Evolutionary conservation across 192 early-diverging fungal species (phyloP).

Genomic region (Paraglomus occultum): DNA sequence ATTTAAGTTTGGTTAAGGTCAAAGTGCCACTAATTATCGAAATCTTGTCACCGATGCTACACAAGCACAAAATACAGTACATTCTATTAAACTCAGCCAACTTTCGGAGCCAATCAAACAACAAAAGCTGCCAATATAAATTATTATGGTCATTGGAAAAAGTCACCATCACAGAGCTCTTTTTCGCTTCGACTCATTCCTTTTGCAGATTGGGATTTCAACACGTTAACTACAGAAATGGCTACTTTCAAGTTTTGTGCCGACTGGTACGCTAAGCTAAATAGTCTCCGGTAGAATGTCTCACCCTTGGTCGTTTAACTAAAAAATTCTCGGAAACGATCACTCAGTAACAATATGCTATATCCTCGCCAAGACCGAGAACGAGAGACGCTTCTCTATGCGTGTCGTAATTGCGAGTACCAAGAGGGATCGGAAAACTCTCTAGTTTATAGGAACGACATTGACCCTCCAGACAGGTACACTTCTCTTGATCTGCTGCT

Average conservation of each 20-base stretch:
- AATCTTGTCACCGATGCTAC: too few relatives aligned
- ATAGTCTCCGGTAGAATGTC: background rate
- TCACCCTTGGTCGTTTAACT: too few relatives aligned
- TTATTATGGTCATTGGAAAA: too few relatives aligned
- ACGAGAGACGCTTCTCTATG: slow-evolving; percentile 57
- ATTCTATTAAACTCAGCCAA: too few relatives aligned
- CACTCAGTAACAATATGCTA: slow-evolving; percentile 71
- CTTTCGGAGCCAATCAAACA: too few relatives aligned
- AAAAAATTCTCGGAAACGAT: background rate
- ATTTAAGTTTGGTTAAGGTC: too few relatives aligned
- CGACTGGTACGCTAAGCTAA: slow-evolving; percentile 6
- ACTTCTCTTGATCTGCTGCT: background rate
- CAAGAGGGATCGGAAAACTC: slow-evolving; percentile 67
- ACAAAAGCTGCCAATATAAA: too few relatives aligned
- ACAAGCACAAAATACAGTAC: too few relatives aligned
- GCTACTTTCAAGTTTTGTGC: slow-evolving; percentile 13
- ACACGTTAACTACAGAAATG: background rate
- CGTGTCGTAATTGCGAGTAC: slow-evolving; percentile 77
- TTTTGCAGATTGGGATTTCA: background rate
- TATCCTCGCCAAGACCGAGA: slow-evolving; percentile 72
- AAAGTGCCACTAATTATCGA: too few relatives aligned
- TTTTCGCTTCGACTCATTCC: too few relatives aligned
- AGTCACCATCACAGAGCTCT: too few relatives aligned
- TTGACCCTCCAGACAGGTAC: slow-evolving; percentile 56
- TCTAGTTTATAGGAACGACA: slow-evolving; percentile 76